Evolutionary conservation across 1,139 yeast species (phyloP).

Genomic region (Kodamaea anthophila): DNA sequence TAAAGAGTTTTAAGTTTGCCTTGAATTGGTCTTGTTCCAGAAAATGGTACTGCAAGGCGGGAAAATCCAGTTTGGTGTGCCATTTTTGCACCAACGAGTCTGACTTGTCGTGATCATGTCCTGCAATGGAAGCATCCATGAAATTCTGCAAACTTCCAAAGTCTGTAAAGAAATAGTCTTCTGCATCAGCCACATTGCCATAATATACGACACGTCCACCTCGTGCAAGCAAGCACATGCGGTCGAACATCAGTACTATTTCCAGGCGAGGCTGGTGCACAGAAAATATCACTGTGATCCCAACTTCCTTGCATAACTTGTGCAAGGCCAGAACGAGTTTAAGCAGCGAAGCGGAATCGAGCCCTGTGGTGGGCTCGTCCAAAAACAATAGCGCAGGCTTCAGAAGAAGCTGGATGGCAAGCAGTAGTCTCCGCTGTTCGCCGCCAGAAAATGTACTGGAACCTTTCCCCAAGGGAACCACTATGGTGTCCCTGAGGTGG

Average conservation of each 20-base stretch:
- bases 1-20: not conserved
- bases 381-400: slow-evolving; percentile 72
- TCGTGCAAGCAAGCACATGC: slow-evolving; percentile 61
- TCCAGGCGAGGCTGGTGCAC: slow-evolving; percentile 86
- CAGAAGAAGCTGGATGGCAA: slow-evolving; percentile 71
- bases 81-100: slow-evolving; percentile 15
- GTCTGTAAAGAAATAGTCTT: slow-evolving; percentile 42
- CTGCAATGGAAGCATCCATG: slow-evolving; percentile 65
- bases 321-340: slow-evolving; percentile 59
- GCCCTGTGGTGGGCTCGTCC: slow-evolving; percentile 88
- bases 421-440: slow-evolving; percentile 70
- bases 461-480: slow-evolving; percentile 27
- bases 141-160: slow-evolving; percentile 27
- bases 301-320: slow-evolving; percentile 44
- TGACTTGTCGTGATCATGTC: slow-evolving; percentile 56
- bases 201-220: slow-evolving; percentile 60
- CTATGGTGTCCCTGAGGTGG: slow-evolving; percentile 12
- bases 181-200: slow-evolving; percentile 31
- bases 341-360: slow-evolving; percentile 74
- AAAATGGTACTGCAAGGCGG: no score
- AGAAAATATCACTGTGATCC: slow-evolving; percentile 67
- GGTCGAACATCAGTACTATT: slow-evolving; percentile 60
- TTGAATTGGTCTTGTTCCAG: not conserved
- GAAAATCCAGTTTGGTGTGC: slow-evolving; percentile 5
- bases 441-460: slow-evolving; percentile 65